Percentiles rank a stretch among this genome's conserved stretches.
These are phyloP conservation scores for Pezicula neosporulosa DNA, from an alignment of 2,329 filamentous ascomycete genomes.

Conservation along the genomic window DNA sequence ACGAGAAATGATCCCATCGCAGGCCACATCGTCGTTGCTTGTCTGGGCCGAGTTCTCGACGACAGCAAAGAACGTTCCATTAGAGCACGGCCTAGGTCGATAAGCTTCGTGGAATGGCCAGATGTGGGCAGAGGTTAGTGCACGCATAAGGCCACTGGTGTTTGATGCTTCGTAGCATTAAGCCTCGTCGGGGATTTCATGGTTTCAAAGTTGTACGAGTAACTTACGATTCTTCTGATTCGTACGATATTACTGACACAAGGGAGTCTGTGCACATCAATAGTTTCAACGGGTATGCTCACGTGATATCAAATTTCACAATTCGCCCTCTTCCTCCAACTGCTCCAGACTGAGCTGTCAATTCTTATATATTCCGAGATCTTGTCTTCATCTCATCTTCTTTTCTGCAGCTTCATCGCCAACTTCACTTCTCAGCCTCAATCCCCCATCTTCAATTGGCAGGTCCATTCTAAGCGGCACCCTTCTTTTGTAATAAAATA, in stretches of 20 bases:
- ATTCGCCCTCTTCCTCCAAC: too few relatives aligned
- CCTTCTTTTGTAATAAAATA: background rate
- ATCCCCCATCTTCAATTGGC: background rate
- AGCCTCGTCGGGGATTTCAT: background rate
- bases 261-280: too few relatives aligned
- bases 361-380: too few relatives aligned
- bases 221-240: background rate
- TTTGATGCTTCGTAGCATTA: background rate
- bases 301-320: too few relatives aligned
- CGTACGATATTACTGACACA: background rate
- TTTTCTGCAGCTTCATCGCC: too few relatives aligned
- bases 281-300: too few relatives aligned
- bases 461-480: background rate
- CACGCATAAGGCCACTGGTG: background rate
- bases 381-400: too few relatives aligned
- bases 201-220: background rate
- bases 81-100: background rate
- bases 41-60: conserved; percentile 1
- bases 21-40: conserved; percentile 3
- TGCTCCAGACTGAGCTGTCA: too few relatives aligned
- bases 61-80: background rate
- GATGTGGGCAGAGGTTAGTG: background rate
- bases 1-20: conserved; percentile 6
- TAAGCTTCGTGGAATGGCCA: background rate
- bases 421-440: background rate